Evolutionary conservation across 306 rosid genomes (phyloP).

Genomic region (Mucuna pruriens): DNA sequence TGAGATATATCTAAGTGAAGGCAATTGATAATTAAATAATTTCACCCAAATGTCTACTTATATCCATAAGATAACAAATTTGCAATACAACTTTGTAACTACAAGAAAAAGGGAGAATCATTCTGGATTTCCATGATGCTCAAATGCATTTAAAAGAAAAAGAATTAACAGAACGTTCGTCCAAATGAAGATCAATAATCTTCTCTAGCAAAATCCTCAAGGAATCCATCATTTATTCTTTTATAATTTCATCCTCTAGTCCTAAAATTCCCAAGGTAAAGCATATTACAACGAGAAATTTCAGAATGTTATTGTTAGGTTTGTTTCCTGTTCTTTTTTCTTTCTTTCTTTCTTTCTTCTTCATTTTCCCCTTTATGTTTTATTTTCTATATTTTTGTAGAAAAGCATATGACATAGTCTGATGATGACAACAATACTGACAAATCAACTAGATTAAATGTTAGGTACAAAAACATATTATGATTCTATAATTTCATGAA

Average conservation of each 20-base stretch:
- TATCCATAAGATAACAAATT: background rate
- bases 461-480: slow-evolving; percentile 7
- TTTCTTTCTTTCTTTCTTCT: background rate
- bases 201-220: background rate
- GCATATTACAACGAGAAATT: background rate
- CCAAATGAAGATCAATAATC: slow-evolving; percentile 23
- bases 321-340: too few relatives aligned
- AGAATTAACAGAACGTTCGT: background rate
- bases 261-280: background rate
- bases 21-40: slow-evolving; percentile 16
- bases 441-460: background rate
- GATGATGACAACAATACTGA: background rate
- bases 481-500: background rate
- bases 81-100: slow-evolving; percentile 3
- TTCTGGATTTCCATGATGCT: slow-evolving; percentile 3
- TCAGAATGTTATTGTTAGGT: background rate
- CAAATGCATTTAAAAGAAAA: background rate
- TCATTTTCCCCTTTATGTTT: background rate
- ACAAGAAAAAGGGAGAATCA: slow-evolving; percentile 25
- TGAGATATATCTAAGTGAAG: slow-evolving; percentile 36
- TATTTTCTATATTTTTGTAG: background rate
- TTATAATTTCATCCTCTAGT: background rate
- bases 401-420: background rate
- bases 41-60: slow-evolving; percentile 24
- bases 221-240: background rate